phyloP scores from a whole-genome alignment of 495 filamentous ascomycete genomes.

The Arthonia radiata region DNA sequence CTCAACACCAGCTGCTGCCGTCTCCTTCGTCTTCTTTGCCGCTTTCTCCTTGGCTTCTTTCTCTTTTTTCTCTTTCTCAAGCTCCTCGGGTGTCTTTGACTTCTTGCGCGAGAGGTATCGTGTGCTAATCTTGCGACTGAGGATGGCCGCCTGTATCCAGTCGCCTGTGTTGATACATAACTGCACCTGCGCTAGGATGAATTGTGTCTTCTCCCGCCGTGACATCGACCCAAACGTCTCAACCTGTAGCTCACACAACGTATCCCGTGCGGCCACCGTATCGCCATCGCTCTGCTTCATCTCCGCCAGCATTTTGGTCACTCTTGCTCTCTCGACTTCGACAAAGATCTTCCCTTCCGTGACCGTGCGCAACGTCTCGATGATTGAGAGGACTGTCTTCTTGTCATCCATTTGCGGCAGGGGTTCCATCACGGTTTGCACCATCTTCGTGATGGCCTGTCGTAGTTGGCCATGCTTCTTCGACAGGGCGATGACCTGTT shows the following conservation, averaged over 20 bases:
- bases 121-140: slow-evolving; percentile 91
- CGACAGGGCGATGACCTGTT: slow-evolving; percentile 82
- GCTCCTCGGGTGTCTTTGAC: slow-evolving; percentile 64
- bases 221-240: slow-evolving; percentile 98
- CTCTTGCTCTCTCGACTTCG: slow-evolving; percentile 87
- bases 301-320: slow-evolving; percentile 80
- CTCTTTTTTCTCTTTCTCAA: slow-evolving; percentile 72
- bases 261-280: slow-evolving; percentile 68
- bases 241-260: slow-evolving; percentile 89
- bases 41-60: slow-evolving; percentile 38
- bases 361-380: slow-evolving; percentile 84
- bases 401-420: slow-evolving; percentile 62
- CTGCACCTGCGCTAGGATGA: slow-evolving; percentile 84
- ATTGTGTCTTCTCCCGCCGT: slow-evolving; percentile 89
- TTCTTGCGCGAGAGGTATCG: slow-evolving; percentile 69
- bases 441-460: slow-evolving; percentile 96
- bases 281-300: slow-evolving; percentile 94
- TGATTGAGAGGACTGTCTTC: slow-evolving; percentile 68
- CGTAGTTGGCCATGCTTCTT: slow-evolving; percentile 99
- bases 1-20: slow-evolving; percentile 10
- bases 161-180: slow-evolving; percentile 89
- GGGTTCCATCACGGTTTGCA: slow-evolving; percentile 84
- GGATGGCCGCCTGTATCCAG: slow-evolving; percentile 84
- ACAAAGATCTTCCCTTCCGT: slow-evolving; percentile 99
- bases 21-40: slow-evolving; percentile 40